Percentiles rank a stretch among this genome's conserved stretches.
phyloP scores from a whole-genome alignment of 23 red algal genomes.

The Gracilaria vermiculophylla region DNA sequence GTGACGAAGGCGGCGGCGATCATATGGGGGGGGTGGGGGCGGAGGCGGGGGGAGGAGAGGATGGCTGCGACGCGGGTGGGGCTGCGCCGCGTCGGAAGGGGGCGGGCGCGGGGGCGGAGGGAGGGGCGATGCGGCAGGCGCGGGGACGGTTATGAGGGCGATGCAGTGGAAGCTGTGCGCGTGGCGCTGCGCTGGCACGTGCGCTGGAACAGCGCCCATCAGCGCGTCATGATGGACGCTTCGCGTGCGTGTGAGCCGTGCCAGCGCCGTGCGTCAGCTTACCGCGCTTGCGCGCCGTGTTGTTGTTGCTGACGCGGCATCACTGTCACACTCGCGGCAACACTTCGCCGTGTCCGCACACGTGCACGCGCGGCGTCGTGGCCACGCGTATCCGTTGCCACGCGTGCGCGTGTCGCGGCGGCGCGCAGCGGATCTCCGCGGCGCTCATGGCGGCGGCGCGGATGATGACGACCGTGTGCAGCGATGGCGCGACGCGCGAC shows the following conservation, averaged over 20 bases:
- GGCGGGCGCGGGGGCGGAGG: not conserved
- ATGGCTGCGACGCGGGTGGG: not conserved
- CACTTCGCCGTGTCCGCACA: too few species aligned
- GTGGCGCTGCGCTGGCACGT: slow-evolving; percentile 1
- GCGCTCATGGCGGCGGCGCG: not conserved
- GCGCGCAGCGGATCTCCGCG: not conserved
- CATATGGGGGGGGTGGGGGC: not conserved
- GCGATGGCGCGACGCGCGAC: not conserved
- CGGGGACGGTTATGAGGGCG: not conserved
- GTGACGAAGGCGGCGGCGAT: not conserved
- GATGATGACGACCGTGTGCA: not conserved
- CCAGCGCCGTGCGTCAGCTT: not conserved
- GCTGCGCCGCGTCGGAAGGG: not conserved
- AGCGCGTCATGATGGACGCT: too few species aligned
- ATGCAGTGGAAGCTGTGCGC: slow-evolving; percentile 19
- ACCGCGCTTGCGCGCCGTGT: not conserved
- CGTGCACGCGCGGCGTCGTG: not conserved
- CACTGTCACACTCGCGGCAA: too few species aligned
- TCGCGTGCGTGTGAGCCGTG: too few species aligned
- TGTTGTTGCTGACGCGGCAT: not conserved
- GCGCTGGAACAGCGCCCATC: not conserved
- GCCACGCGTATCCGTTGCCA: too few species aligned
- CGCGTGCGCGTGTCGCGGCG: not conserved
- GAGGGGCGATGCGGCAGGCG: not conserved
- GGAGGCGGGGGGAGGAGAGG: not conserved